Evolutionary conservation across 176 grass and related monocot genomes (phyloP).

Genomic region (Oropetium thomaeum): DNA sequence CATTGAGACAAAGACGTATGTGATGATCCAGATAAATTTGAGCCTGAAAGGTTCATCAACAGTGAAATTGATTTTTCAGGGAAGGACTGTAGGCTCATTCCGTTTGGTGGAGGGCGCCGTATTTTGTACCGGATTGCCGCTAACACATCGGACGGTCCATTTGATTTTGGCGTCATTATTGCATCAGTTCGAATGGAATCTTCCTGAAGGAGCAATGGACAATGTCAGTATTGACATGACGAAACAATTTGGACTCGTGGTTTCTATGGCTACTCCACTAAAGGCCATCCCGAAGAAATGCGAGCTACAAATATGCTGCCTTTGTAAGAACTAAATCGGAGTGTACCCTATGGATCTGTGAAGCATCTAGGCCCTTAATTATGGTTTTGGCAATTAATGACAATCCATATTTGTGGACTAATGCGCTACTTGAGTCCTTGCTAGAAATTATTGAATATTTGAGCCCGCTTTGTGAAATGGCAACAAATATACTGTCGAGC

Average conservation of each 20-base stretch:
- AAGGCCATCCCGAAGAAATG: constrained; percentile 4
- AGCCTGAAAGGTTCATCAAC: constrained; percentile 41
- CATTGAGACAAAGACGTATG: constrained; percentile 1
- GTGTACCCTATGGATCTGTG: too few species aligned
- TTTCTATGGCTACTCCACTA: constrained; percentile 27
- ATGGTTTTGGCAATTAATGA: too few species aligned
- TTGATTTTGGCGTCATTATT: constrained; percentile 37
- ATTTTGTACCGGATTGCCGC: constrained; percentile 30
- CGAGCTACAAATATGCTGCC: background rate
- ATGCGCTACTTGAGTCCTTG: too few species aligned
- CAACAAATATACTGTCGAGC: too few species aligned
- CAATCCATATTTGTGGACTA: too few species aligned
- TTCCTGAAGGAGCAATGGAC: background rate
- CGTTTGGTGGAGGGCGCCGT: constrained; percentile 35
- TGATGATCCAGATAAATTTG: constrained; percentile 26
- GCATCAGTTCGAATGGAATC: constrained; percentile 30
- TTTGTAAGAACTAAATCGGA: too few species aligned
- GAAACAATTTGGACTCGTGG: constrained; percentile 27
- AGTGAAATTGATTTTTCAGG: background rate
- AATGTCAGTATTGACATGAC: constrained; percentile 34
- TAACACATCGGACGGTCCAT: constrained; percentile 33
- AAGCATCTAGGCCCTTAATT: too few species aligned
- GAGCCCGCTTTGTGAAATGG: too few species aligned
- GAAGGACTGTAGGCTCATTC: constrained; percentile 24
- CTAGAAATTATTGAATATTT: too few species aligned